Conservation (phyloP, 2,329 filamentous ascomycete genomes). For the Curvularia eragrostidis region DNA sequence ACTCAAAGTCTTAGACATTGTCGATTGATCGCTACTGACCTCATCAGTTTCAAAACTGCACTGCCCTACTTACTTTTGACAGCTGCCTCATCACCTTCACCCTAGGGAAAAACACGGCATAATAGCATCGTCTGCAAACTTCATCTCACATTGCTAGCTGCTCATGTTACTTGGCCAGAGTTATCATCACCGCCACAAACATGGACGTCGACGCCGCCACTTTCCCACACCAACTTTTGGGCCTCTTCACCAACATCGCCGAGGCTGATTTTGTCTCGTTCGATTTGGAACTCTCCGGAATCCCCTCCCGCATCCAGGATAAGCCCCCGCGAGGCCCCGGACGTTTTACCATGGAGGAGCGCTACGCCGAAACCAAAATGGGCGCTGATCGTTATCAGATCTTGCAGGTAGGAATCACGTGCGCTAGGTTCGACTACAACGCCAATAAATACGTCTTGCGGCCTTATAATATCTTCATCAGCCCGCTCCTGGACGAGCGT, state of each 20-base stretch:
- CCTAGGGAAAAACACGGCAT: background rate
- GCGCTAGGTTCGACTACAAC: constrained; percentile 63
- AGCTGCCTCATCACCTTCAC: background rate
- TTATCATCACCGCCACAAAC: constrained; percentile 2
- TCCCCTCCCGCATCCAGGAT: constrained; percentile 54
- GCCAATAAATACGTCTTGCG: constrained; percentile 61
- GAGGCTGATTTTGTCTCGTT: constrained; percentile 68
- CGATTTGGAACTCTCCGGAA: constrained; percentile 72
- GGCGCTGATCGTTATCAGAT: constrained; percentile 70
- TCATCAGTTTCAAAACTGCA: constrained; percentile 21
- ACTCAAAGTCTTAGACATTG: constrained; percentile 15
- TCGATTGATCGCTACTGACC: constrained; percentile 25
- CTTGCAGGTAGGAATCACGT: constrained; percentile 71
- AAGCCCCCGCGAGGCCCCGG: constrained; percentile 43
- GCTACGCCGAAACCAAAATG: constrained; percentile 66
- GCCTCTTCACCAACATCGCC: constrained; percentile 64
- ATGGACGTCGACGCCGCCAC: constrained; percentile 65
- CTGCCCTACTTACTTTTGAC: constrained; percentile 10
- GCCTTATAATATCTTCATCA: constrained; percentile 70
- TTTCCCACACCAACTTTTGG: constrained; percentile 60
- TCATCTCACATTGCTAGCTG: background rate
- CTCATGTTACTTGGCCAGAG: background rate
- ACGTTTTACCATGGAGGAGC: constrained; percentile 63
- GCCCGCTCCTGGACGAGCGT: constrained; percentile 61
- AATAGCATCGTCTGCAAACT: background rate